Base-by-base conservation (phyloP, 495 filamentous ascomycete genomes). In the Lasiosphaeria hispida region DNA sequence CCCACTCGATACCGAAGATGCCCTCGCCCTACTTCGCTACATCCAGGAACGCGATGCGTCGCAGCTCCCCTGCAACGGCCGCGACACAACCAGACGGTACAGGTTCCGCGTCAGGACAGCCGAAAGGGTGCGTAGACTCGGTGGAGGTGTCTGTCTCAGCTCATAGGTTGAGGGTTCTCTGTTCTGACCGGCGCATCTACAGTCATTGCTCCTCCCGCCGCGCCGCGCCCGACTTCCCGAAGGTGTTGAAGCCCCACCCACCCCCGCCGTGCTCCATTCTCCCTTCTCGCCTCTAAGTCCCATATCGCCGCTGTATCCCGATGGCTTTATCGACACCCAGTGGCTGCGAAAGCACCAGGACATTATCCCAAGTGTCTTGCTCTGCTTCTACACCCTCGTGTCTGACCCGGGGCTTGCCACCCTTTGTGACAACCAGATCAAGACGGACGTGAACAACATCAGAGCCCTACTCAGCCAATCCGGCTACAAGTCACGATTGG, bases 261-360 rank as follows among this genome's bases (percentile, higher is more conserved):
- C 77, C 55, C 69, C 72, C 44, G 74, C 77, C 39, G 68, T 83
- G 10, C 79, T 96, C 13, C 92, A 97, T 69, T 96, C 92, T 2
- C 88, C 92, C 3, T 83, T 95, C 50, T 97, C 92, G 6, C 92
- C 92, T 7, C 77, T 96, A 51, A 90, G 88, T 15, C 90, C 91
- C 3, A 78, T 81, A 23, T 94, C 91, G 0, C 79, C 84, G 3
- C 81, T 92, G 11, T 96, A 89, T 59, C 91, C 92, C 14, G 92
- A 96, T 76, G 92, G 92, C 4, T 68, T 96, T 38, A 84, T 97
- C 68, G 84, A 89, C 35, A 80, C 87, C 3, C 72, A 85, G 52
- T 97, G 92, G 92, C 75, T 91, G 14, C 81, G 81, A 38, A 97
- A 96, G 68, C 92, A 96, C 69, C 91, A 96, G 61, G 73, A 85